Base-by-base conservation (phyloP, 164 flowering plant species). In the Vitis labrusca region DNA sequence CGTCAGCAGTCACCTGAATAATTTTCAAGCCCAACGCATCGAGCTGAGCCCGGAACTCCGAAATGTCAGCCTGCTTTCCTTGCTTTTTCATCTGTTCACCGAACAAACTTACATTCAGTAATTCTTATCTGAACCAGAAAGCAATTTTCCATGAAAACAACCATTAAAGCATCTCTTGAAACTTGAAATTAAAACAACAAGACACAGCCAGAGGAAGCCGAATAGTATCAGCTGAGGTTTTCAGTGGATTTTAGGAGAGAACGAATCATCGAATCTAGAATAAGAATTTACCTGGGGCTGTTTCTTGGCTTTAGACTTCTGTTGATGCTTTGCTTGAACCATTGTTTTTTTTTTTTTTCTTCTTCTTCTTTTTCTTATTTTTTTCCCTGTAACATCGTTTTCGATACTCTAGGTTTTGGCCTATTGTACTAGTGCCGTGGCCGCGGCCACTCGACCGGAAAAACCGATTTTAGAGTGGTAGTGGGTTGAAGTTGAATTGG, bases 1-100 rank as follows among this genome's bases (percentile, higher is more conserved):
- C 97, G 80, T 92, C 98, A 5, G 97, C 87, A 69, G 92, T 88
- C 52, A 94, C 89, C 78, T 88, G 79, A 51, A 86, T 70, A 62
- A 94, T 78, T 65, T 88, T 86, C 51, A 91, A 79, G 32, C 95
- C 97, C 76, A 91, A 69, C 1, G 77, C 81, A 73, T 91, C 98
- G 59, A 92, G 86, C 82, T 92, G 94, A 59, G 80, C 76, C 12
- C 86, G 80, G 56, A 94, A 83, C 67, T 87, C 88, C n/a, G 86
- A 72, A 58, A 77, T 71, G 74, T 89, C 84, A 23, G 79, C 73
- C 47, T 75, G 82, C 79, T 91, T 92, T 59, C 88, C 97, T 15
- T 74, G 79, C 75, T 84, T 89, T 65, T 86, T 88, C 2, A 57
- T 75, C 93, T 93, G 82, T 48, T 59, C 56, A 69, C 56, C 65